Evolutionary conservation across 257 asterid genomes (phyloP).

Genomic region (Plectranthus barbatus): DNA sequence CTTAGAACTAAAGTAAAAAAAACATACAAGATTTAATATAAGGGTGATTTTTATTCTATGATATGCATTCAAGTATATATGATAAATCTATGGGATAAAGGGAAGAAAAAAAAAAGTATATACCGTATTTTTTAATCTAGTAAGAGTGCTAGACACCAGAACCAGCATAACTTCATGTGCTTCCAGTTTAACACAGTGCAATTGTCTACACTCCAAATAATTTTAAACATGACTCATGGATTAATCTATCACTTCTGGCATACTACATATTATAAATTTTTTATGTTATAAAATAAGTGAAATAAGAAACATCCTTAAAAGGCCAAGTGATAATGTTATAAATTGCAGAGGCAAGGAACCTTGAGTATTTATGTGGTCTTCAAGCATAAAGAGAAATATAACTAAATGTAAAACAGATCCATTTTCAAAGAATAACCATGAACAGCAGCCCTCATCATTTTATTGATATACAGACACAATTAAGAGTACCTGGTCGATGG

Average conservation of each 20-base stretch:
- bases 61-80: too few species aligned
- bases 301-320: background rate
- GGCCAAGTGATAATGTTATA: background rate
- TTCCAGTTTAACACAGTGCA: background rate
- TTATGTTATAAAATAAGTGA: background rate
- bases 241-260: background rate
- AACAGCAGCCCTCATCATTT: background rate
- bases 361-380: background rate
- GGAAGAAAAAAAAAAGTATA: too few species aligned
- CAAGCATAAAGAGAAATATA: background rate
- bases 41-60: too few species aligned
- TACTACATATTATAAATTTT: background rate
- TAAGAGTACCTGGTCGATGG: constrained; percentile 82
- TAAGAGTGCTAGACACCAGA: too few species aligned
- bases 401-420: background rate
- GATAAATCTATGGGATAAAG: too few species aligned
- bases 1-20: too few species aligned
- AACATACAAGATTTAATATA: too few species aligned
- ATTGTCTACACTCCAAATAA: background rate
- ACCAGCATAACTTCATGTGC: background rate
- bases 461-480: background rate
- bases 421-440: background rate
- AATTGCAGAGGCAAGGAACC: background rate
- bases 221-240: background rate
- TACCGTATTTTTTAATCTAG: too few species aligned